phyloP scores from a whole-genome alignment of 148 eudicot genomes.

The Arbutus unedo region DNA sequence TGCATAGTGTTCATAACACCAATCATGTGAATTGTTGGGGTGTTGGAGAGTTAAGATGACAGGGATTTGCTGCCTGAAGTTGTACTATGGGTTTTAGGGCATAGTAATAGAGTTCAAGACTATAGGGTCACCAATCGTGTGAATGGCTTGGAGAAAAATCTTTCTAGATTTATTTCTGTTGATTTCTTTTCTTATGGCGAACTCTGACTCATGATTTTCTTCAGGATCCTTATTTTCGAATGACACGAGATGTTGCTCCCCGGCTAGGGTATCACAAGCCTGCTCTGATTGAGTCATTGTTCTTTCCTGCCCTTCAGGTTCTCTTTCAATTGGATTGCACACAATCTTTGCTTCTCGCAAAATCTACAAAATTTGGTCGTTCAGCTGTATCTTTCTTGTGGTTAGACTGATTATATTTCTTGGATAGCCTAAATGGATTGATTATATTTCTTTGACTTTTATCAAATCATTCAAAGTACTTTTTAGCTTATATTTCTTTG shows the following conservation, averaged over 20 bases:
- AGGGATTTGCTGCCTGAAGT: not conserved
- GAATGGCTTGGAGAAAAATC: not conserved
- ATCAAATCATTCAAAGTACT: not conserved
- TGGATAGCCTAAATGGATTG: not conserved
- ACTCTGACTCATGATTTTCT: conserved; percentile 17
- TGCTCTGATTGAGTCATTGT: conserved; percentile 82
- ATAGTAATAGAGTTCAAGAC: not conserved
- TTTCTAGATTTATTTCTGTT: not conserved
- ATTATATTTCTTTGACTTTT: not conserved
- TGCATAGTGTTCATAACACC: not conserved
- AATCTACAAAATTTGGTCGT: not conserved
- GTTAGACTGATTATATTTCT: not conserved
- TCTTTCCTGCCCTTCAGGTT: conserved; percentile 99
- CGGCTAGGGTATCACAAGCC: conserved; percentile 90
- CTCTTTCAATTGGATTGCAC: not conserved
- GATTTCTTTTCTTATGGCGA: conserved; percentile 13
- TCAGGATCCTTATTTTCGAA: conserved; percentile 98
- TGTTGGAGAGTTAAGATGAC: not conserved
- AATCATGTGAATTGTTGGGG: not conserved
- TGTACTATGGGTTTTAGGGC: no score
- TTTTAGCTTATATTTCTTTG: not conserved
- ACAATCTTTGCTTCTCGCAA: not conserved
- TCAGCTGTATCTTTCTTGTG: not conserved
- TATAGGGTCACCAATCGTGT: not conserved
- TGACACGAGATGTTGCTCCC: conserved; percentile 99